Percentiles rank a stretch among this genome's conserved stretches.
These are phyloP conservation scores for Fraxinus ornus DNA, from an alignment of 305 asterid species.

Conservation along the genomic window DNA sequence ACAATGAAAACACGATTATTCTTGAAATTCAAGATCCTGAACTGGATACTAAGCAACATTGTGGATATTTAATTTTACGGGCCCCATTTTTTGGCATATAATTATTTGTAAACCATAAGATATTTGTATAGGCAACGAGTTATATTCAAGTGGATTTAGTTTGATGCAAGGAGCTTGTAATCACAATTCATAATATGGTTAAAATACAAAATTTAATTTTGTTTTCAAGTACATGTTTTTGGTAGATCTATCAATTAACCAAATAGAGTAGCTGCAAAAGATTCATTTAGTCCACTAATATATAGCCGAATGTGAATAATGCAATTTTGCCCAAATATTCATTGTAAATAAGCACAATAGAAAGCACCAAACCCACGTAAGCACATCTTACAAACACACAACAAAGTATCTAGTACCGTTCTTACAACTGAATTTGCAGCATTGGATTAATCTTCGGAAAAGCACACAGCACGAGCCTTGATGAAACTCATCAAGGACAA, in stretches of 20 bases:
- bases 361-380: conserved; percentile 10
- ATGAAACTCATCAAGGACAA: not conserved
- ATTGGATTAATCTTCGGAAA: conserved; percentile 5
- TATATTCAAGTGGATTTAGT: not conserved
- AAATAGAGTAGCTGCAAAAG: not conserved
- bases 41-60: conserved; percentile 15
- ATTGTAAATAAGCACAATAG: conserved; percentile 10
- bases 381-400: conserved; percentile 6
- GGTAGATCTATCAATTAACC: not conserved
- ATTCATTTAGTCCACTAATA: not conserved
- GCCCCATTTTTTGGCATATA: conserved; percentile 27
- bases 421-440: not conserved
- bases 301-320: not conserved
- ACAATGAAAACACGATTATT: not conserved
- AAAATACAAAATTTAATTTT: conserved; percentile 16
- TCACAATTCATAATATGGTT: conserved; percentile 17
- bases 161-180: conserved; percentile 18
- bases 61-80: conserved; percentile 31
- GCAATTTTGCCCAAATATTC: conserved; percentile 2
- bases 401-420: not conserved
- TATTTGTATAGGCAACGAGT: conserved; percentile 24
- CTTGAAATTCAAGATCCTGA: not conserved
- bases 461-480: not conserved
- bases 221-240: not conserved
- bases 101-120: conserved; percentile 39